These are phyloP conservation scores for Dictyostelium discoideum DNA, from an alignment of 78 protist genomes.

Conservation along the genomic window DNA sequence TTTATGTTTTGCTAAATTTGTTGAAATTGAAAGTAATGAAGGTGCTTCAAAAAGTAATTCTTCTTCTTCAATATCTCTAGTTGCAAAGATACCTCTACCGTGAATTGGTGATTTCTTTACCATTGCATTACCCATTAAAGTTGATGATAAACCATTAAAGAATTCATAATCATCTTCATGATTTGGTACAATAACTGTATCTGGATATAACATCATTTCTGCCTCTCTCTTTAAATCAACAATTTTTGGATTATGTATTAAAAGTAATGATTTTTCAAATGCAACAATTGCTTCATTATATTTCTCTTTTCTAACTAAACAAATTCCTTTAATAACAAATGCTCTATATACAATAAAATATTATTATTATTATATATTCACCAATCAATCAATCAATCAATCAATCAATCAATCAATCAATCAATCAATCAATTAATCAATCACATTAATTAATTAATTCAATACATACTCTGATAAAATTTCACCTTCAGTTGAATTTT, in stretches of 20 bases:
- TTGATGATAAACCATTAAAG: background rate
- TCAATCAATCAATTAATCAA: too few relatives aligned
- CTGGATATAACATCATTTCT: conserved; percentile 12
- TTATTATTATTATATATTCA: too few relatives aligned
- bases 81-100: conserved; percentile 75
- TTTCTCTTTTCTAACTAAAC: conserved; percentile 18
- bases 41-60: conserved; percentile 50
- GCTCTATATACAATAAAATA: background rate
- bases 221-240: conserved; percentile 13
- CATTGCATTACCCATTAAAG: background rate
- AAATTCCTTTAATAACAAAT: conserved; percentile 27
- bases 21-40: conserved; percentile 1
- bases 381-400: too few relatives aligned
- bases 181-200: conserved; percentile 6
- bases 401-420: too few relatives aligned
- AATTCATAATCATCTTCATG: conserved; percentile 61
- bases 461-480: conserved; percentile 47
- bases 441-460: too few relatives aligned
- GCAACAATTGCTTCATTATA: conserved; percentile 27
- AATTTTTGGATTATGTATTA: conserved; percentile 4
- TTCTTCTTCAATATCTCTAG: conserved; percentile 59
- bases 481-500: conserved; percentile 23
- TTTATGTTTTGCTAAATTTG: background rate
- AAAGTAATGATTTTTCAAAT: conserved; percentile 12
- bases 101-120: conserved; percentile 18